Evolutionary conservation across 1,284 basidiomycete species (phyloP), one percentile per base, ranked within the genome.

Genomic region (Apiotrichum mycotoxinovorans): DNA sequence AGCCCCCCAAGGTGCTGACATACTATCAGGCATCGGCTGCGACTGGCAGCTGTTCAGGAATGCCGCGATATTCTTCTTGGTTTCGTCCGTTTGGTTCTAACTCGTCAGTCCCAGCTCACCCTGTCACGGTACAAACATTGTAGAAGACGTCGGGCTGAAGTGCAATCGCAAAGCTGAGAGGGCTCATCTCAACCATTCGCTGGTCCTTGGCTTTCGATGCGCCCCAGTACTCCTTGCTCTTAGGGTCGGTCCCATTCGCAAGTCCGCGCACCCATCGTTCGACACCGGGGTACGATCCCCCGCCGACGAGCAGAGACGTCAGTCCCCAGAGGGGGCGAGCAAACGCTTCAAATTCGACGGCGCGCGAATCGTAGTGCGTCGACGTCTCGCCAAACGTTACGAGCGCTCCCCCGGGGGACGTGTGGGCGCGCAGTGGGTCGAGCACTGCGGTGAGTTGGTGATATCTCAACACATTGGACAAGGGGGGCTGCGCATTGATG

Each of bases 151-250:
- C 83, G 35, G 81, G 81, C 3, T 85, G 84, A 17, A 87, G 81
- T 11, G 85, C 81, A 45, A 89, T 79, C 0, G 86, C 80, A 71
- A 85, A 88, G 1, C 87, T 87, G 62, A 88, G 84, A 5, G 87
- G 84, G 57, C 85, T 85, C 77, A 87, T 88, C 71, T 88, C 87
- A 0, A 89, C 87, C 87, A 89, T 89, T 26, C 87, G 75, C 73
- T 89, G 87, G 70, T 89, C 87, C 71, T 85, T 87, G 66, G 86
- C 82, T 54, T 82, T 80, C 79, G 87, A 87, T 51, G 82, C 76
- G 3, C 87, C 87, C 87, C 87, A 89, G 72, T 86, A 89, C 74
- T 89, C 87, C 3, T 80, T 78, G 54, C 81, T 79, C 11, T 79
- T 71, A 0, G 86, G 85, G 67, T 88, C 79, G 12, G 85, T 86